These are phyloP conservation scores for Serendipita indica DNA, from an alignment of 768 basidiomycete genomes.

Conservation along the genomic window DNA sequence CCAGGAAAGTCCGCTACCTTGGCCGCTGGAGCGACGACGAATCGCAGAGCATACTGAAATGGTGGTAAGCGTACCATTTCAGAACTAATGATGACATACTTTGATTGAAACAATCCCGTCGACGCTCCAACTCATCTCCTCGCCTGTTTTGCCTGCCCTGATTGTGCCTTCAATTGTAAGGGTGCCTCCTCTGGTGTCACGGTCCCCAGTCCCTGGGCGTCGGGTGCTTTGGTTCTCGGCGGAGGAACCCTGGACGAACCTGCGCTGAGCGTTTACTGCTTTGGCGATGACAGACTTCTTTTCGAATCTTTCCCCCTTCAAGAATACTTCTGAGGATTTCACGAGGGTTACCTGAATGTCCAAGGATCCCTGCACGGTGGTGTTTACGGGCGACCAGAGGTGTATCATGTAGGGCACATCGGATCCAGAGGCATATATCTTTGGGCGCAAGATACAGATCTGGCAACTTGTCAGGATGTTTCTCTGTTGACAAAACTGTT, in stretches of 20 bases:
- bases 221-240: background rate
- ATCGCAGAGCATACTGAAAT: background rate
- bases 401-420: background rate
- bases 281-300: constrained; percentile 1
- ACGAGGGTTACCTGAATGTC: constrained; percentile 3
- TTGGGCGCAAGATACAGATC: background rate
- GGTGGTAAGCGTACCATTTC: background rate
- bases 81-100: background rate
- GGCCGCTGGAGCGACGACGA: background rate
- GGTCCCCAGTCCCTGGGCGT: background rate
- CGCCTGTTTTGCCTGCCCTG: background rate
- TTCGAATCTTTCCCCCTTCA: background rate
- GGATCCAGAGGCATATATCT: constrained; percentile 3
- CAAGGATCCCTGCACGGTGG: background rate
- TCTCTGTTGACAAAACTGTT: background rate
- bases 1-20: background rate
- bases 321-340: background rate
- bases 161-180: background rate
- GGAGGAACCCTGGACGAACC: too few relatives aligned
- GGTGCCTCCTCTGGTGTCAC: background rate
- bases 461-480: background rate
- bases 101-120: background rate
- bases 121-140: constrained; percentile 1
- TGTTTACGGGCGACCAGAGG: background rate
- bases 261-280: background rate